phyloP scores from a whole-genome alignment of 1,284 basidiomycete genomes.

The Peniophora sp. region DNA sequence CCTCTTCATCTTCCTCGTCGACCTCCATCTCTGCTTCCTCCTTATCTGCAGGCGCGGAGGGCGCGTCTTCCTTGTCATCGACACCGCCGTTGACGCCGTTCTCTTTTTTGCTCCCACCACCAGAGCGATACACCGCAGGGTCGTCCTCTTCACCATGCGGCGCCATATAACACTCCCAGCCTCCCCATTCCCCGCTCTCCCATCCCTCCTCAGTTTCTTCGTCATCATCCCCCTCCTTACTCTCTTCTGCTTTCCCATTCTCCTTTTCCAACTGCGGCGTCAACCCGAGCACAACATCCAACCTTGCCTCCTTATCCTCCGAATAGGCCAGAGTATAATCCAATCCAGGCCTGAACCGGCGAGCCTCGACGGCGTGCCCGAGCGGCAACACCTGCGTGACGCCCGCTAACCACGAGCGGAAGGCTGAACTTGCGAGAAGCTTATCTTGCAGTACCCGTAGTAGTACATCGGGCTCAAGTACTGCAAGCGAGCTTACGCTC shows the following conservation, averaged over 20 bases:
- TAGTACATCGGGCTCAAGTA: slow-evolving; percentile 46
- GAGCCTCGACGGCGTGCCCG: slow-evolving; percentile 67
- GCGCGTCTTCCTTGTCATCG: slow-evolving; percentile 22
- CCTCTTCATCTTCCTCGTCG: slow-evolving; percentile 48
- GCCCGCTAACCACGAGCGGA: slow-evolving; percentile 84
- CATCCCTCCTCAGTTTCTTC: slow-evolving; percentile 40
- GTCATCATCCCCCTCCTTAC: slow-evolving; percentile 27
- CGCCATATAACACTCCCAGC: slow-evolving; percentile 98
- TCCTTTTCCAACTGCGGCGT: slow-evolving; percentile 80
- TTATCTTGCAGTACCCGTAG: slow-evolving; percentile 63
- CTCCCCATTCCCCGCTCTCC: slow-evolving; percentile 80
- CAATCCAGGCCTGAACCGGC: slow-evolving; percentile 87
- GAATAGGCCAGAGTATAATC: slow-evolving; percentile 95
- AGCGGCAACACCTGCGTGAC: slow-evolving; percentile 76
- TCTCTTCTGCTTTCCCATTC: slow-evolving; percentile 19
- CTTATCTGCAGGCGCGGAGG: slow-evolving; percentile 15
- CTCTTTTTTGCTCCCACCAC: slow-evolving; percentile 44
- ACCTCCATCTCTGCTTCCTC: slow-evolving; percentile 19
- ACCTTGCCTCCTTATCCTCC: slow-evolving; percentile 72
- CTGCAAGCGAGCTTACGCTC: slow-evolving; percentile 40
- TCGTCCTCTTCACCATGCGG: slow-evolving; percentile 91
- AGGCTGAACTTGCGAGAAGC: slow-evolving; percentile 78
- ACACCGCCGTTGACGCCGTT: slow-evolving; percentile 15
- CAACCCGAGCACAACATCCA: slow-evolving; percentile 88
- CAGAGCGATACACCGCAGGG: slow-evolving; percentile 86